These are phyloP conservation scores for Fusarium pilosicola DNA, from an alignment of 2,329 filamentous ascomycete genomes.

Conservation along the genomic window DNA sequence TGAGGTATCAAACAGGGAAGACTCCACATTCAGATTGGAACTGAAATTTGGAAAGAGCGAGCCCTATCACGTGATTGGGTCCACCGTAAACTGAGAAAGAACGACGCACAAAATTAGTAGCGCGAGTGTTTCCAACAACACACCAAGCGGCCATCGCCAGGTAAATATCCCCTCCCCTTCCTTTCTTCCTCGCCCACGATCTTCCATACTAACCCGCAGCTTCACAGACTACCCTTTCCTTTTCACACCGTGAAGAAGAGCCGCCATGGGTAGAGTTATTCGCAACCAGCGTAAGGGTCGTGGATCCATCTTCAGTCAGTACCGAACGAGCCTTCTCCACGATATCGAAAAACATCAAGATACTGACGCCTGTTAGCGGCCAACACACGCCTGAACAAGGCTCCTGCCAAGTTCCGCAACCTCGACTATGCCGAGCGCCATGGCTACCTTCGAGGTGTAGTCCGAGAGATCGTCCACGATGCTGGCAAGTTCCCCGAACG, in stretches of 20 bases:
- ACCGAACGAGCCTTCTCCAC: conserved; percentile 40
- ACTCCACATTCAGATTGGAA: neutral
- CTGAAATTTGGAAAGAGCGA: neutral
- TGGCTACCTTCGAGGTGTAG: conserved; percentile 96
- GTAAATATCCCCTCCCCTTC: conserved; percentile 45
- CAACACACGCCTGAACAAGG: conserved; percentile 92
- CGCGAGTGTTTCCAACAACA: conserved; percentile 48
- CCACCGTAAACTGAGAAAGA: conserved; percentile 15
- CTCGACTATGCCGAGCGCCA: conserved; percentile 97
- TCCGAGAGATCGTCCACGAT: conserved; percentile 99
- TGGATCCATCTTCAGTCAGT: conserved; percentile 68
- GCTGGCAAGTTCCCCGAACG: conserved; percentile 66
- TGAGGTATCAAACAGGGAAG: neutral
- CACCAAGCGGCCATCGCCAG: conserved; percentile 55
- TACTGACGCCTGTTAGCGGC: conserved; percentile 65
- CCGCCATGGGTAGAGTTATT: conserved; percentile 68
- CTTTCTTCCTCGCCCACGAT: conserved; percentile 42
- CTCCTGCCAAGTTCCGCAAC: conserved; percentile 85
- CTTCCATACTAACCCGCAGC: conserved; percentile 45
- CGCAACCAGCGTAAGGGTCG: conserved; percentile 72
- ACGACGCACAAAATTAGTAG: conserved; percentile 51
- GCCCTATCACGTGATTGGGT: conserved; percentile 46
- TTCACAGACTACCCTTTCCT: conserved; percentile 47
- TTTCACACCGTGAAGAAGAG: conserved; percentile 50
- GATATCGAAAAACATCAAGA: conserved; percentile 39